phyloP scores from a whole-genome alignment of 116 monocot genomes.

The Trichopus zeylanicus region DNA sequence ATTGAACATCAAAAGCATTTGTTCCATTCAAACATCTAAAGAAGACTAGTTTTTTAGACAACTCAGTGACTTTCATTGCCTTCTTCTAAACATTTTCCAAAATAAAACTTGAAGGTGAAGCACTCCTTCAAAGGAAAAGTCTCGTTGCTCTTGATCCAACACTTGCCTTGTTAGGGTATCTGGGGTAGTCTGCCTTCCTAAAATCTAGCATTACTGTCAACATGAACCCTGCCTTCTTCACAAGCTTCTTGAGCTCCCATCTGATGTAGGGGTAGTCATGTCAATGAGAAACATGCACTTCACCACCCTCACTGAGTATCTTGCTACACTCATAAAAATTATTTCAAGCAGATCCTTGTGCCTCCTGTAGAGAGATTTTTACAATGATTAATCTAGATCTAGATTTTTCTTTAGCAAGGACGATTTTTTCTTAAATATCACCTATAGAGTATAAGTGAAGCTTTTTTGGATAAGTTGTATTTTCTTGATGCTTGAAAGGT shows the following conservation, averaged over 20 bases:
- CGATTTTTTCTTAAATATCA: no score
- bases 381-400: no score
- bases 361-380: conserved; percentile 12
- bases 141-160: conserved; percentile 19
- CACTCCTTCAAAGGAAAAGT: conserved; percentile 23
- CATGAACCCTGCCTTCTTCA: conserved; percentile 9
- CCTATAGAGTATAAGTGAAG: no score
- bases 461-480: no score
- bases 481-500: no score
- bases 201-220: conserved; percentile 15
- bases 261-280: conserved; percentile 15
- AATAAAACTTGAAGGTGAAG: conserved; percentile 34
- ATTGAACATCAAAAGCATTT: no score
- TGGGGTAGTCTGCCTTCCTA: conserved; percentile 18
- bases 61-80: no score
- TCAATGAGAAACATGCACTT: conserved; percentile 24
- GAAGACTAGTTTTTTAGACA: no score
- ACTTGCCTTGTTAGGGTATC: conserved; percentile 31
- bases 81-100: not conserved
- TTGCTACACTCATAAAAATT: conserved; percentile 14
- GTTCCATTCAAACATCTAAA: no score
- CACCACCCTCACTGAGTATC: conserved; percentile 11
- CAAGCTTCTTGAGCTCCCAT: conserved; percentile 22
- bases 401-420: no score
- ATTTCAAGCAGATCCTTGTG: no score